phyloP scores from a whole-genome alignment of 2,329 filamentous ascomycete species.

The Dothideomycetes sp. region DNA sequence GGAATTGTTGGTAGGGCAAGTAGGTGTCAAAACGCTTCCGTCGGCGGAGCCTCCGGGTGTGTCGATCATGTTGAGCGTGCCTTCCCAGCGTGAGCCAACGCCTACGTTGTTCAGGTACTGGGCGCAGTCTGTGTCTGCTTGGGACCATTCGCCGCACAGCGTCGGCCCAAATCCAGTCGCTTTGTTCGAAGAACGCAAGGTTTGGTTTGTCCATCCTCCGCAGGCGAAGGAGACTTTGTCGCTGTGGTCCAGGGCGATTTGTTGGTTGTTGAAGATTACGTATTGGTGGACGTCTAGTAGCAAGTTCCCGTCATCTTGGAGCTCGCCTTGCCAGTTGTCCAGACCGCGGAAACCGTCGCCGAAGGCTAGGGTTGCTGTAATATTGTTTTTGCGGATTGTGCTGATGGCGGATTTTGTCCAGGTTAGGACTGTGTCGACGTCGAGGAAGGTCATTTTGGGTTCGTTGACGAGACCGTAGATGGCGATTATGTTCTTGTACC shows the following conservation, averaged over 20 bases:
- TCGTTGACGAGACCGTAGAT: constrained; percentile 96
- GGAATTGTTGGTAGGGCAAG: constrained; percentile 59
- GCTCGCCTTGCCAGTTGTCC: constrained; percentile 77
- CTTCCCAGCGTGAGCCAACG: constrained; percentile 83
- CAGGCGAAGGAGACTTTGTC: constrained; percentile 84
- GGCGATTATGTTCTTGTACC: constrained; percentile 83
- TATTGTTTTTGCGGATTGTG: constrained; percentile 66
- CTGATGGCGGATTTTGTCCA: constrained; percentile 72
- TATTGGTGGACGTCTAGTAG: constrained; percentile 98
- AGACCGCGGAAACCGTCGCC: constrained; percentile 93
- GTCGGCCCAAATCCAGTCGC: constrained; percentile 82
- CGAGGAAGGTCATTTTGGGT: constrained; percentile 67
- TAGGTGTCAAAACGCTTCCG: constrained; percentile 56
- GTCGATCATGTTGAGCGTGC: constrained; percentile 57
- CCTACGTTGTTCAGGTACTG: constrained; percentile 80
- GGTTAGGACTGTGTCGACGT: constrained; percentile 55
- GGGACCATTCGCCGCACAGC: constrained; percentile 92
- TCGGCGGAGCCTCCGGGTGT: constrained; percentile 44
- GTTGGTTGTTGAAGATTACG: constrained; percentile 89
- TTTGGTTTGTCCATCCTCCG: constrained; percentile 74
- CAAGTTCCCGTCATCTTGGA: constrained; percentile 61
- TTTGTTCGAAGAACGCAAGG: constrained; percentile 60
- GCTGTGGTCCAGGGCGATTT: constrained; percentile 72
- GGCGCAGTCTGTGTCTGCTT: constrained; percentile 94
- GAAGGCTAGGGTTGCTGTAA: constrained; percentile 67